Percentiles rank a stretch among this genome's conserved stretches.
phyloP scores from a whole-genome alignment of 2,329 filamentous ascomycete genomes.

The Exophiala alcalophila region DNA sequence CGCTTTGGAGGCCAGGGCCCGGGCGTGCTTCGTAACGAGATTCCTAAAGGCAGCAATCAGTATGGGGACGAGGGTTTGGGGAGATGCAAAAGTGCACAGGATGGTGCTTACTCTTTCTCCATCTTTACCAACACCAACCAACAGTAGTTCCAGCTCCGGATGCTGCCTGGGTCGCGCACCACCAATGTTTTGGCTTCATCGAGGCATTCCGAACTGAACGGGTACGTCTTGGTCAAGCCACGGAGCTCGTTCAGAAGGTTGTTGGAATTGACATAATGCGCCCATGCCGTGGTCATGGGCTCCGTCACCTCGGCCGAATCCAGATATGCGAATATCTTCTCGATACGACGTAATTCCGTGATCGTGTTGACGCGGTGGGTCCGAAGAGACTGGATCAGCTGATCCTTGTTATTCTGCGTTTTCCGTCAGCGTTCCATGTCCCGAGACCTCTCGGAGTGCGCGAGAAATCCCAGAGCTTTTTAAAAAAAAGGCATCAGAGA shows the following conservation, averaged over 20 bases:
- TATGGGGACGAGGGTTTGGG: neutral
- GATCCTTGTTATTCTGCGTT: conserved; percentile 46
- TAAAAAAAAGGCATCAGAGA: conserved; percentile 14
- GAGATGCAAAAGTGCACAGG: neutral
- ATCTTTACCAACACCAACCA: conserved; percentile 70
- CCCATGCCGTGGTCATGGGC: conserved; percentile 69
- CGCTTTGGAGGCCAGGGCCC: conserved; percentile 58
- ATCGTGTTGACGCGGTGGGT: conserved; percentile 71
- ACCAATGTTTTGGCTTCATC: conserved; percentile 65
- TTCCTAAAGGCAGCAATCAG: conserved; percentile 42
- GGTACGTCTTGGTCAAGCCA: conserved; percentile 64
- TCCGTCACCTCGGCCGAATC: conserved; percentile 59
- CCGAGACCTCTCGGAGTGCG: conserved; percentile 8
- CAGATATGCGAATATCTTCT: conserved; percentile 60
- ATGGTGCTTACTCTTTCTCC: conserved; percentile 56
- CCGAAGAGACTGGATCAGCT: conserved; percentile 61
- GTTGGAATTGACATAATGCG: conserved; percentile 68
- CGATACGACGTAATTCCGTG: conserved; percentile 68
- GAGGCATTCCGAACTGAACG: conserved; percentile 63
- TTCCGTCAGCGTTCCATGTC: conserved; percentile 7
- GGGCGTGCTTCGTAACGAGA: conserved; percentile 61
- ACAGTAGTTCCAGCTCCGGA: conserved; percentile 72
- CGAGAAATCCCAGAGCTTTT: conserved; percentile 15
- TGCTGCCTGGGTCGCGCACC: conserved; percentile 60
- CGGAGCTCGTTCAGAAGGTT: conserved; percentile 68